Evolutionary conservation across 257 asterid genomes (phyloP).

Genomic region (Orobanche coerulescens): DNA sequence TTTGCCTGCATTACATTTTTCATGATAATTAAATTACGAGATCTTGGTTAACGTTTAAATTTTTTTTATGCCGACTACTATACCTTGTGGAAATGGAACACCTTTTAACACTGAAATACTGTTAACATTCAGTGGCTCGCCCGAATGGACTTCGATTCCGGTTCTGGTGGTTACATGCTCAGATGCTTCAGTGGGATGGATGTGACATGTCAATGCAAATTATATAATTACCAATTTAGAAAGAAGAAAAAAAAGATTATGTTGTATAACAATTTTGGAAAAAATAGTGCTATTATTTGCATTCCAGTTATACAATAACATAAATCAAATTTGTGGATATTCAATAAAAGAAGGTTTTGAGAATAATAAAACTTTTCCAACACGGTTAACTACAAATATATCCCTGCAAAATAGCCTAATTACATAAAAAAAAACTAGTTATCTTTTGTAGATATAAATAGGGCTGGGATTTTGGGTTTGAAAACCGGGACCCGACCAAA

Average conservation of each 20-base stretch:
- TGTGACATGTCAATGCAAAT: constrained; percentile 34
- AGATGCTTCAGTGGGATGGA: constrained; percentile 26
- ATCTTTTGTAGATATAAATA: too few species aligned
- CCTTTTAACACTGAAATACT: constrained; percentile 25
- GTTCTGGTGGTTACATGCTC: constrained; percentile 32
- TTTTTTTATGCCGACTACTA: constrained; percentile 11
- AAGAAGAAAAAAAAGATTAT: background rate
- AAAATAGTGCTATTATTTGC: too few species aligned
- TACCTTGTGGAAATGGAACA: constrained; percentile 31
- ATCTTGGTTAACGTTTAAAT: constrained; percentile 19
- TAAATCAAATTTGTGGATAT: too few species aligned
- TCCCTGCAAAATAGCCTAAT: too few species aligned
- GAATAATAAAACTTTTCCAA: too few species aligned
- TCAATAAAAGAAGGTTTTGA: too few species aligned
- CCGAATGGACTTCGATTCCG: constrained; percentile 30
- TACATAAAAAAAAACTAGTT: too few species aligned
- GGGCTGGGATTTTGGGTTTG: too few species aligned
- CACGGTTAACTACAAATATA: too few species aligned
- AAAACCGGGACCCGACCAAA: too few species aligned
- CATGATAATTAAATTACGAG: background rate
- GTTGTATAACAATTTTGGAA: background rate
- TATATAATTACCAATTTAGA: background rate
- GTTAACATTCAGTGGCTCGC: constrained; percentile 29
- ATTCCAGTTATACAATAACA: too few species aligned
- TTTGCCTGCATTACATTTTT: constrained; percentile 41